Conservation (phyloP, 352 stramenopile species). For the Globisporangium nodosum region DNA sequence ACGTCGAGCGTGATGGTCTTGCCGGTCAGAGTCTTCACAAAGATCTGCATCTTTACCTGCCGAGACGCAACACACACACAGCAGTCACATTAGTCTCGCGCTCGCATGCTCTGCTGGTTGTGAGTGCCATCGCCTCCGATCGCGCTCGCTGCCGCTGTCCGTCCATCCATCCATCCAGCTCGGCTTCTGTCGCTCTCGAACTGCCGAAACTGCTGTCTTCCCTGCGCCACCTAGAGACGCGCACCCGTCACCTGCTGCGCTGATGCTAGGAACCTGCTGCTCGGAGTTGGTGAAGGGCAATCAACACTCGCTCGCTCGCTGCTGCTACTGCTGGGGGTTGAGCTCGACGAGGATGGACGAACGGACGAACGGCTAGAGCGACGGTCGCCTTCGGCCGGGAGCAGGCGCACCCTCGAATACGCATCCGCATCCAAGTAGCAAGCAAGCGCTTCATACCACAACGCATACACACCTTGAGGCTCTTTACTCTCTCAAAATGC, state of each 20-base stretch:
- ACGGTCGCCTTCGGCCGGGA: neutral
- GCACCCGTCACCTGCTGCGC: neutral
- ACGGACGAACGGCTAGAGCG: neutral
- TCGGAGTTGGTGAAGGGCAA: too few relatives aligned
- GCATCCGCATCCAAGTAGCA: neutral
- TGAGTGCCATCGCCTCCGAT: too few relatives aligned
- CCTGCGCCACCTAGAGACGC: neutral
- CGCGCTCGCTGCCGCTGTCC: neutral
- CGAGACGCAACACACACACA: slow-evolving; percentile 6
- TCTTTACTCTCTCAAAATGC: slow-evolving; percentile 24
- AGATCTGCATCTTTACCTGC: slow-evolving; percentile 91
- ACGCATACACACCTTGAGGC: slow-evolving; percentile 15
- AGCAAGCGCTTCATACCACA: neutral
- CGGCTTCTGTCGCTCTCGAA: too few relatives aligned
- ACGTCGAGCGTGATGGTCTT: slow-evolving; percentile 98
- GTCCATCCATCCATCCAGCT: neutral
- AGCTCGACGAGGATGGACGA: neutral
- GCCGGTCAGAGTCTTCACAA: slow-evolving; percentile 97
- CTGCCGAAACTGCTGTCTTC: neutral
- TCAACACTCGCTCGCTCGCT: neutral
- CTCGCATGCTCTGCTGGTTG: too few relatives aligned
- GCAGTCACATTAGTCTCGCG: neutral
- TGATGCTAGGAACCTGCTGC: neutral
- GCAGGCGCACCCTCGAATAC: neutral
- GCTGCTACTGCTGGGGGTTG: neutral